A percentile compares a stretch with the other conserved stretches of the same genome.
These are phyloP conservation scores for Silybum marianum DNA, from an alignment of 129 eudicot genomes.

Conservation along the genomic window DNA sequence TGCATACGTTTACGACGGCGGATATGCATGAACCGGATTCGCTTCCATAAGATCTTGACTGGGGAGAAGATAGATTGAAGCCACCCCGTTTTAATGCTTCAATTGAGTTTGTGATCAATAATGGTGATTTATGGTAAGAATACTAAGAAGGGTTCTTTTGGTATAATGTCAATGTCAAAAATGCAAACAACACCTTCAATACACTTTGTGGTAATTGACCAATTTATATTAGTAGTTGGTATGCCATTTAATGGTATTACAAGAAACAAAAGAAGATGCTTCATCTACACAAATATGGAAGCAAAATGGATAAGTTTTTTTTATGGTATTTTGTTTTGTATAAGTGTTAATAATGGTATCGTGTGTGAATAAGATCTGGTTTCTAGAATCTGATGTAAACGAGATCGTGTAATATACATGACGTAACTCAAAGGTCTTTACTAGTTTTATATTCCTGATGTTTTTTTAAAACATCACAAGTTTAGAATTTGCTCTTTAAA, in stretches of 20 bases:
- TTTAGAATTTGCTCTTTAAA: no score
- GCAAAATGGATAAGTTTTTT: neutral
- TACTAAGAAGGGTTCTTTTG: constrained; percentile 36
- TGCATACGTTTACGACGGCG: constrained; percentile 39
- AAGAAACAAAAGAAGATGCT: constrained; percentile 22
- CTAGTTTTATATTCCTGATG: no score
- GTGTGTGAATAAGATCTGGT: neutral
- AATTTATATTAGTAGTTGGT: constrained; percentile 37
- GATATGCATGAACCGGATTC: constrained; percentile 31
- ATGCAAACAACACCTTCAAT: constrained; percentile 29
- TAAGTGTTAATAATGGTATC: no score
- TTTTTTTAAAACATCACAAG: neutral
- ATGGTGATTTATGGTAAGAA: constrained; percentile 19
- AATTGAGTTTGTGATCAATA: constrained; percentile 27
- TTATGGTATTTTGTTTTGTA: neutral
- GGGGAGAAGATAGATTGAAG: constrained; percentile 64
- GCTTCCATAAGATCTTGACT: constrained; percentile 57
- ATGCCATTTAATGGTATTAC: constrained; percentile 21
- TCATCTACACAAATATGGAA: constrained; percentile 19
- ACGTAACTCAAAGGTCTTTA: neutral
- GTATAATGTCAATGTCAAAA: constrained; percentile 52
- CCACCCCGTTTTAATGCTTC: constrained; percentile 67
- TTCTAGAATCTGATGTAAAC: no score
- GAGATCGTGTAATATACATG: no score
- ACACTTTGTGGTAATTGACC: constrained; percentile 27